These are phyloP conservation scores for Penicillium samsonianum DNA, from an alignment of 495 filamentous ascomycete genomes.

Conservation along the genomic window DNA sequence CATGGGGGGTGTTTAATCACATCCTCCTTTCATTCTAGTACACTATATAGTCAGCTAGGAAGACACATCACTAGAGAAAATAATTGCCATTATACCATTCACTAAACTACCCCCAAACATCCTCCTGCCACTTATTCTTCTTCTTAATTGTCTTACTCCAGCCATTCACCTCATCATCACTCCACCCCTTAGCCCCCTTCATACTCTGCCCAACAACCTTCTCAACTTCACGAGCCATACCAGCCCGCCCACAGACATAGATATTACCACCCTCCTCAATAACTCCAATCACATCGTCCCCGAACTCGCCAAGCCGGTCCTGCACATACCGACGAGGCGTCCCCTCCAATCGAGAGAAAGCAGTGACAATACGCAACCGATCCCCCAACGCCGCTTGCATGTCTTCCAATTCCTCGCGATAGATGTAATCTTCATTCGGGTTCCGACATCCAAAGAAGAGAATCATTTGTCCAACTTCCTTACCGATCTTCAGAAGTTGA, in stretches of 20 bases:
- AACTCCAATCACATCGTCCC: slow-evolving; percentile 35
- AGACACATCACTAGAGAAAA: no score
- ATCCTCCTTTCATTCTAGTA: no score
- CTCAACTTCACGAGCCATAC: slow-evolving; percentile 54
- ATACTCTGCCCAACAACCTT: slow-evolving; percentile 37
- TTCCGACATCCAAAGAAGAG: slow-evolving; percentile 51
- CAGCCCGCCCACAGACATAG: slow-evolving; percentile 53
- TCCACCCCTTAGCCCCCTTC: slow-evolving; percentile 33
- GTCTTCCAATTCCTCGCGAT: slow-evolving; percentile 39
- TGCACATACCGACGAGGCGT: slow-evolving; percentile 40
- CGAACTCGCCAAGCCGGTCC: slow-evolving; percentile 39
- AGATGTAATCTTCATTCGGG: slow-evolving; percentile 45
- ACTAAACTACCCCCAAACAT: slow-evolving; percentile 20
- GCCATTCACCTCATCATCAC: slow-evolving; percentile 36
- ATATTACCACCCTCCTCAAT: slow-evolving; percentile 44
- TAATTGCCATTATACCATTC: neutral
- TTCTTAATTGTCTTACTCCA: slow-evolving; percentile 49
- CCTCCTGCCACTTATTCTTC: slow-evolving; percentile 52
- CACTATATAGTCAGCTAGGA: no score
- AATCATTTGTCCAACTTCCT: slow-evolving; percentile 40
- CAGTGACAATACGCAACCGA: slow-evolving; percentile 34
- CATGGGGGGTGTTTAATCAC: no score
- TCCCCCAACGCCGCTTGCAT: slow-evolving; percentile 28
- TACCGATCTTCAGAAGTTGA: slow-evolving; percentile 40
- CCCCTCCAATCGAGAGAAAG: slow-evolving; percentile 34